phyloP scores from a whole-genome alignment of 2,329 filamentous ascomycete genomes.

The Ophiostoma himal-ulmi region DNA sequence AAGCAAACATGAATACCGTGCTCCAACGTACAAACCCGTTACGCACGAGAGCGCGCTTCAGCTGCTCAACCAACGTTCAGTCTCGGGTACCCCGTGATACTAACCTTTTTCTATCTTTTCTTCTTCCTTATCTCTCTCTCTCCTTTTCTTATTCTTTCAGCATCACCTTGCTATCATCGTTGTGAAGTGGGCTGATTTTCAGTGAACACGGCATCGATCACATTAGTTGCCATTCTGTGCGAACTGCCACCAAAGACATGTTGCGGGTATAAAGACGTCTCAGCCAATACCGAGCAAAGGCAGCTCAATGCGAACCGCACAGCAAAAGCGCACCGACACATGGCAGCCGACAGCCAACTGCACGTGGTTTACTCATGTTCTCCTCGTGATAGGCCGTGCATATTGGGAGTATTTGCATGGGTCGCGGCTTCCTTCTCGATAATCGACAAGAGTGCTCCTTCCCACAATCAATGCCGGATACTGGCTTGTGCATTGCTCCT shows the following conservation, averaged over 20 bases:
- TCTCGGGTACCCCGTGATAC: neutral
- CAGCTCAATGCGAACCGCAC: neutral
- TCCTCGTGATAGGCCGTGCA: neutral
- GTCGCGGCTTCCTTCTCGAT: neutral
- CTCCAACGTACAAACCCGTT: slow-evolving; percentile 3
- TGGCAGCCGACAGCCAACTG: neutral
- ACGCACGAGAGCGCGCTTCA: neutral
- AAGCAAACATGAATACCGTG: neutral
- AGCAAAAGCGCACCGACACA: neutral
- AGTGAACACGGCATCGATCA: neutral
- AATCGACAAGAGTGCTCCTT: neutral
- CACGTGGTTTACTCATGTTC: neutral
- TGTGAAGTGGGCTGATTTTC: neutral
- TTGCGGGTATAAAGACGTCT: neutral
- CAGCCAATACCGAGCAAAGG: neutral
- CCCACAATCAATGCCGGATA: neutral
- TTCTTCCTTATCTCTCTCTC: neutral
- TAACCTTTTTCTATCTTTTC: neutral
- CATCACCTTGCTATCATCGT: neutral
- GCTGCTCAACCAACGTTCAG: neutral
- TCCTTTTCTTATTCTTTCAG: too few relatives aligned
- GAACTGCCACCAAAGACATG: neutral
- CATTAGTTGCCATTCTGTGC: neutral
- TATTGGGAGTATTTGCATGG: neutral
- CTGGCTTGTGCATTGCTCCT: neutral